phyloP scores from a whole-genome alignment of 1,139 yeast genomes.

The Saccharomyces hybrid region DNA sequence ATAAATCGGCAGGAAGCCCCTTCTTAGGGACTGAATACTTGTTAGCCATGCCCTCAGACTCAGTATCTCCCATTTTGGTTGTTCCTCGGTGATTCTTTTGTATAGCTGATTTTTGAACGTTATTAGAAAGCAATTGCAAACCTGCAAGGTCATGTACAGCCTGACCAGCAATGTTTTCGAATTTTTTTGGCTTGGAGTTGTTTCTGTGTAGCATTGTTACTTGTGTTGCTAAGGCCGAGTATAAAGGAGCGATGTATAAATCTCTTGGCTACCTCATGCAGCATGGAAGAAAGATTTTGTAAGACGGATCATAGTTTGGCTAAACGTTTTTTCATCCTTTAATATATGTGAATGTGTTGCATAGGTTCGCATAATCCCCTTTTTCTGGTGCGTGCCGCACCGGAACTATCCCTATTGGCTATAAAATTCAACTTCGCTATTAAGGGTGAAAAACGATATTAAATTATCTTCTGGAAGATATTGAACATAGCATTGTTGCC shows the following conservation, averaged over 20 bases:
- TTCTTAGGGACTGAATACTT: constrained; percentile 51
- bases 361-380: neutral
- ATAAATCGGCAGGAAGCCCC: constrained; percentile 47
- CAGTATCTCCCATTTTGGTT: neutral
- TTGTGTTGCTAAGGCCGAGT: neutral
- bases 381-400: neutral
- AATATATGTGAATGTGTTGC: neutral
- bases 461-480: no score
- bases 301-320: no score
- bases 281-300: neutral
- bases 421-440: neutral
- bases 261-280: neutral
- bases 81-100: neutral
- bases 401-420: neutral
- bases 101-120: neutral
- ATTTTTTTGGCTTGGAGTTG: constrained; percentile 2
- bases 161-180: neutral
- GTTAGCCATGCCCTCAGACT: constrained; percentile 14
- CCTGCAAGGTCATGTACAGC: neutral
- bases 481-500: no score
- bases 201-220: constrained; percentile 4
- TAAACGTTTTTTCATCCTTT: neutral
- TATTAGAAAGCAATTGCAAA: neutral
- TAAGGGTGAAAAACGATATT: neutral
- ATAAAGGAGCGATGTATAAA: neutral